A percentile compares a stretch with the other conserved stretches of the same genome.
Conservation (phyloP, 495 filamentous ascomycete genomes). For the Margaritispora aquatica region DNA sequence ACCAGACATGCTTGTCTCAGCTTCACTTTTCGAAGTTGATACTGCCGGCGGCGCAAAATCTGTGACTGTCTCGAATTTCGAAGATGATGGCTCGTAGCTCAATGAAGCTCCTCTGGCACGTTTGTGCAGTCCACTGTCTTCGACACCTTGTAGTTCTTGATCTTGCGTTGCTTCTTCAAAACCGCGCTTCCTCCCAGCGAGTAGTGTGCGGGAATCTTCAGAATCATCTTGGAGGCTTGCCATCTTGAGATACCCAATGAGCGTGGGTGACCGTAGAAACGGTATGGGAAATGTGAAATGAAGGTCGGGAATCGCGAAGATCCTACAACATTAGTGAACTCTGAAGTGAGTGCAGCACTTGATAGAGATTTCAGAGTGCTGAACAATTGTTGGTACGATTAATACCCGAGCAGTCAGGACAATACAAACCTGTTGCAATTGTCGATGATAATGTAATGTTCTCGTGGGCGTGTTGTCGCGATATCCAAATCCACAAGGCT, state of each 20-base stretch:
- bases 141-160: not conserved
- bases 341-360: not conserved
- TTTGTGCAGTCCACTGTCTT: conserved; percentile 1
- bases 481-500: too few species aligned
- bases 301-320: not conserved
- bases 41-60: not conserved
- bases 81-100: not conserved
- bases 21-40: not conserved
- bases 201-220: conserved; percentile 19
- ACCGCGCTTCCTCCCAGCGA: conserved; percentile 17
- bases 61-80: not conserved
- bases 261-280: not conserved
- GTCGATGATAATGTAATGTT: too few species aligned
- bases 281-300: not conserved
- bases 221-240: conserved; percentile 4
- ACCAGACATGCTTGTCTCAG: not conserved
- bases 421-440: too few species aligned
- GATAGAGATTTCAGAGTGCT: too few species aligned
- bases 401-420: too few species aligned
- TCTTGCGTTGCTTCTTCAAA: conserved; percentile 1
- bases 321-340: conserved; percentile 4
- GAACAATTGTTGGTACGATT: not conserved
- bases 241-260: not conserved
- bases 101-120: not conserved
- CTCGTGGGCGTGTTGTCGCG: too few species aligned